Evolutionary conservation across 805 yeast species (phyloP).

Genomic region (Sungouiozyma intestinalis): DNA sequence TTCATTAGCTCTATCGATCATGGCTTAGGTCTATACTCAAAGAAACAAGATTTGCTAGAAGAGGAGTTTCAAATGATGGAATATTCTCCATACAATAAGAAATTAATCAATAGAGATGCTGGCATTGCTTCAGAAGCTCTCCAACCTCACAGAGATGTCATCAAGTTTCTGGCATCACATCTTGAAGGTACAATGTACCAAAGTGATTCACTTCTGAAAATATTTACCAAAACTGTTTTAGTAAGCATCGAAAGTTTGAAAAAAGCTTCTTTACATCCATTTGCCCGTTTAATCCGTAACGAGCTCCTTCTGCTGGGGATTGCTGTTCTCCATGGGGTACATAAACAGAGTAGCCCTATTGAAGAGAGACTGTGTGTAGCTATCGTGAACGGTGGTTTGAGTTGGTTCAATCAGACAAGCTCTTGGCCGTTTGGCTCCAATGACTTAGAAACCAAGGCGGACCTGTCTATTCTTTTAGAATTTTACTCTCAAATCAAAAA

Average conservation of each 20-base stretch:
- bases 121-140: slow-evolving; percentile 36
- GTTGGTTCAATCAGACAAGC: slow-evolving; percentile 63
- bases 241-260: slow-evolving; percentile 43
- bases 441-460: slow-evolving; percentile 57
- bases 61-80: slow-evolving; percentile 74
- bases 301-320: slow-evolving; percentile 62
- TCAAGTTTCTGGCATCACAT: slow-evolving; percentile 59
- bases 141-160: slow-evolving; percentile 61
- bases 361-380: slow-evolving; percentile 33
- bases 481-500: slow-evolving; percentile 29
- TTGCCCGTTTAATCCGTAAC: slow-evolving; percentile 63
- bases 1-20: slow-evolving; percentile 60
- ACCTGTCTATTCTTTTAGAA: slow-evolving; percentile 46
- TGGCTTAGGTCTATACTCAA: slow-evolving; percentile 55
- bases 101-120: slow-evolving; percentile 43
- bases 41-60: slow-evolving; percentile 39
- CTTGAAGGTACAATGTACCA: slow-evolving; percentile 71
- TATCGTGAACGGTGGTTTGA: slow-evolving; percentile 55
- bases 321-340: slow-evolving; percentile 50
- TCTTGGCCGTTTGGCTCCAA: slow-evolving; percentile 83
- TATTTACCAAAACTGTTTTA: slow-evolving; percentile 52
- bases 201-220: slow-evolving; percentile 55
- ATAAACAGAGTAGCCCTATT: slow-evolving; percentile 37
- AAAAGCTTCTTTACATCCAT: slow-evolving; percentile 72
- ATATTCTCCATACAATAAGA: slow-evolving; percentile 73